phyloP scores from a whole-genome alignment of 2,329 filamentous ascomycete genomes.

The Ceratocystis cubensis region DNA sequence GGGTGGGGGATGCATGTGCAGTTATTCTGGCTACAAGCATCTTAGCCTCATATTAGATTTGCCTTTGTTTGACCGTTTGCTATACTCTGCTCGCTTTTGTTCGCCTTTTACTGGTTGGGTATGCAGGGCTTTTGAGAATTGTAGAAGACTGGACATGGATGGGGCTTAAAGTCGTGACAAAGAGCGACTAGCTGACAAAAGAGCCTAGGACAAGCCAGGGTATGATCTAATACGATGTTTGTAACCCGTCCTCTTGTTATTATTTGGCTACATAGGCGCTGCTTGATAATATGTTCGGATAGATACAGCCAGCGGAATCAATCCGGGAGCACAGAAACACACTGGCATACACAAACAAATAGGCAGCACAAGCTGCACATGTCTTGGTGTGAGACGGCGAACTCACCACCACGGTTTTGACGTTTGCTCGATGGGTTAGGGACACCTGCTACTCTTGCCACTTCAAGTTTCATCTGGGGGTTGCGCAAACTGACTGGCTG shows the following conservation, averaged over 20 bases:
- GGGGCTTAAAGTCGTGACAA: background rate
- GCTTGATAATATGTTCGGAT: background rate
- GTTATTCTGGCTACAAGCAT: background rate
- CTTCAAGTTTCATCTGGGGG: background rate
- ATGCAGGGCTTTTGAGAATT: no score
- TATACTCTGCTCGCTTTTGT: background rate
- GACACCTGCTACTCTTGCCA: background rate
- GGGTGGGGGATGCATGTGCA: background rate
- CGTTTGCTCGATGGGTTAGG: background rate
- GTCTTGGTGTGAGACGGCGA: background rate
- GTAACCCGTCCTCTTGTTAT: background rate
- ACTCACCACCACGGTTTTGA: background rate
- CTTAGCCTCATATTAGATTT: background rate
- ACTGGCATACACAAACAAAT: background rate
- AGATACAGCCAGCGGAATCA: background rate
- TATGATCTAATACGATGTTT: background rate
- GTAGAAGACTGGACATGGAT: background rate
- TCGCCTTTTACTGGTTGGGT: background rate
- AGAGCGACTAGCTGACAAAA: background rate
- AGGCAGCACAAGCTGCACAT: background rate
- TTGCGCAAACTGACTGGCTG: background rate
- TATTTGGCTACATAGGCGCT: background rate
- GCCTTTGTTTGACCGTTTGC: background rate
- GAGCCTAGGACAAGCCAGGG: background rate
- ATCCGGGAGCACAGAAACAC: background rate